Evolutionary conservation across 2,329 filamentous ascomycete genomes (phyloP).

Genomic region (Beauveria medogensis): DNA sequence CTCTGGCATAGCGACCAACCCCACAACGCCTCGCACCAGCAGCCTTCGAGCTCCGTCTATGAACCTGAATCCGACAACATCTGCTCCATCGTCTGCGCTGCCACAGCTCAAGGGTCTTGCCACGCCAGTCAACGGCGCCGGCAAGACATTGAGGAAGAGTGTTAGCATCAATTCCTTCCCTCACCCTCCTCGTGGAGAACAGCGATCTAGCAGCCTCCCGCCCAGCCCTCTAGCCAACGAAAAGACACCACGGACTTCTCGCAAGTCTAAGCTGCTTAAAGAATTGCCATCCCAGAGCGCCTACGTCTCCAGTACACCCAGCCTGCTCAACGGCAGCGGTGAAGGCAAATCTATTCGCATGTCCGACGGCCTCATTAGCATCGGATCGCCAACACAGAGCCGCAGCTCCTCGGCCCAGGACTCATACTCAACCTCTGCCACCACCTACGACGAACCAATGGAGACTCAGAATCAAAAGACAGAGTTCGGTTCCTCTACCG

Average conservation of each 20-base stretch:
- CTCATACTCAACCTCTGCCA: slow-evolving; percentile 84
- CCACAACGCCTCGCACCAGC: slow-evolving; percentile 43
- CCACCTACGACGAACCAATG: slow-evolving; percentile 73
- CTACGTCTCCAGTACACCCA: slow-evolving; percentile 49
- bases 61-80: slow-evolving; percentile 42
- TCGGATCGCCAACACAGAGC: slow-evolving; percentile 79
- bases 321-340: slow-evolving; percentile 68
- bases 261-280: slow-evolving; percentile 49
- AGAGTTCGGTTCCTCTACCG: slow-evolving; percentile 20
- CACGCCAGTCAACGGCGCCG: slow-evolving; percentile 44
- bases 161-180: slow-evolving; percentile 94
- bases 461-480: slow-evolving; percentile 37
- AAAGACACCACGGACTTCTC: slow-evolving; percentile 33
- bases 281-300: slow-evolving; percentile 42
- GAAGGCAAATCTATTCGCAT: slow-evolving; percentile 68
- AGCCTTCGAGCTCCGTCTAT: slow-evolving; percentile 53
- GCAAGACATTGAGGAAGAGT: slow-evolving; percentile 71
- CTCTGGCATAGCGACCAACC: slow-evolving; percentile 28
- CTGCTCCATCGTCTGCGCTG: slow-evolving; percentile 44
- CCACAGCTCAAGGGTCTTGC: slow-evolving; percentile 49
- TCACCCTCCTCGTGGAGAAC: slow-evolving; percentile 68
- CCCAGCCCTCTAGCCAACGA: slow-evolving; percentile 52
- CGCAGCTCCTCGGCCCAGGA: slow-evolving; percentile 87
- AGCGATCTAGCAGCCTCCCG: slow-evolving; percentile 51
- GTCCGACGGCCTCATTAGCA: slow-evolving; percentile 67